Percentiles rank a stretch among this genome's conserved stretches.
These are phyloP conservation scores for Stylosanthes scabra DNA, from an alignment of 331 rosid genomes.

Conservation along the genomic window DNA sequence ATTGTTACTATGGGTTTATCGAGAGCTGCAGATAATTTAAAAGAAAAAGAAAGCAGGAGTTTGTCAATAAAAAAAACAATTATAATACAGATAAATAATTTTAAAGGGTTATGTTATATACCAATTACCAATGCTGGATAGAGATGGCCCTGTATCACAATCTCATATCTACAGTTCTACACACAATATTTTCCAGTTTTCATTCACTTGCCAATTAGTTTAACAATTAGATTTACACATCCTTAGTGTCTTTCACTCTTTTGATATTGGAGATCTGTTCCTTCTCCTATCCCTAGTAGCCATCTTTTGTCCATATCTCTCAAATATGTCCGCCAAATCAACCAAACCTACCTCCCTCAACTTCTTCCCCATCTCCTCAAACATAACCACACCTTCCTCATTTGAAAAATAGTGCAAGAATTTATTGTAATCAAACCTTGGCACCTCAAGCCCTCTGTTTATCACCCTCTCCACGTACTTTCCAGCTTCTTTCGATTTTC, in stretches of 20 bases:
- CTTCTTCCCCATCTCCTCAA: slow-evolving; percentile 76
- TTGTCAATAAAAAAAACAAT: neutral
- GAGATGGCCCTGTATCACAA: no score
- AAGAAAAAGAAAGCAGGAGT: neutral
- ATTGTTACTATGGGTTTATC: neutral
- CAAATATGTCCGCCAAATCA: slow-evolving; percentile 88
- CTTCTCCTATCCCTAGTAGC: slow-evolving; percentile 83
- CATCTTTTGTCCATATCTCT: slow-evolving; percentile 84
- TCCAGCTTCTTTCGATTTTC: slow-evolving; percentile 69
- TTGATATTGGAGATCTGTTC: slow-evolving; percentile 35
- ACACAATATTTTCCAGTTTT: no score
- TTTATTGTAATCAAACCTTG: slow-evolving; percentile 80
- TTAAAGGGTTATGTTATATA: neutral
- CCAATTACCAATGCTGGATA: neutral
- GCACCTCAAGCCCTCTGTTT: slow-evolving; percentile 79
- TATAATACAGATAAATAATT: neutral
- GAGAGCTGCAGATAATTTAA: neutral
- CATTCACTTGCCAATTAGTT: neutral
- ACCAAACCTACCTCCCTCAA: slow-evolving; percentile 78
- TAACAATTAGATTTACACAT: neutral
- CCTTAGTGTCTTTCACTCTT: slow-evolving; percentile 1
- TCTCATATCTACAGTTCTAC: no score
- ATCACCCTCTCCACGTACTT: slow-evolving; percentile 85
- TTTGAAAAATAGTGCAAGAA: slow-evolving; percentile 77
- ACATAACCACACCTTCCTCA: slow-evolving; percentile 79